Evolutionary conservation across 202 grass and related monocot species (phyloP), one percentile per base, ranked within the genome.

Genomic region (Tripidium arundinaceum): DNA sequence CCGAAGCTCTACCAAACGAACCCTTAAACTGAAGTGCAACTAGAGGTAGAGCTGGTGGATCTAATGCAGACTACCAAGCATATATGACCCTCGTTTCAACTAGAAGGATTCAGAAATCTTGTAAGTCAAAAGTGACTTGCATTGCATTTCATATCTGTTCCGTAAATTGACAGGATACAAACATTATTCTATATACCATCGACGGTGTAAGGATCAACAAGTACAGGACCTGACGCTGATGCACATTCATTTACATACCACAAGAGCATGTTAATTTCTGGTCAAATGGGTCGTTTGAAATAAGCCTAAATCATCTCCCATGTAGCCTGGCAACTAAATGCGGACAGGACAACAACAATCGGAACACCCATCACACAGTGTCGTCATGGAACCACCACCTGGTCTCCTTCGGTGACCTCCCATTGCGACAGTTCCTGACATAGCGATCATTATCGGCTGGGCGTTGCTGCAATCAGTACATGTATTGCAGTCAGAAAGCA

Each of bases 351-450:
- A 62, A 77, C 38, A 6, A 27, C 58, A 61, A 19, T 18, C 9
- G 11, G 60, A 34, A 68, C n/a, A 60, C 33, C 4, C 5, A 25
- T 98, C 86, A 94, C 57, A 98, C 92, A 77, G 86, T 95, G 69
- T 98, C 96, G 24, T 98, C 96, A 88, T 98, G 95, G 59, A 98
- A 98, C 95, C 95, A 98, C 95, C 95, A 98, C 73, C 95, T 93
- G 2, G 92, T 98, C 79, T 98, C 95, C 77, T 98, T 98, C 0
- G 95, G 95, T 0, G 95, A 98, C 80, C 90, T 86, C 8, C 92
- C 95, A 2, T 95, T 98, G 33, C 86, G 88, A 66, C 95, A 98
- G 84, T 95, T 98, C 68, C 67, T 89, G 41, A 98, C 95, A 68
- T 98, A 98, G 37, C 90, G 95, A 25, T 98, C 95, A 75, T 98